phyloP scores from a whole-genome alignment of 1,139 yeast species.

The Diutina siamensis region DNA sequence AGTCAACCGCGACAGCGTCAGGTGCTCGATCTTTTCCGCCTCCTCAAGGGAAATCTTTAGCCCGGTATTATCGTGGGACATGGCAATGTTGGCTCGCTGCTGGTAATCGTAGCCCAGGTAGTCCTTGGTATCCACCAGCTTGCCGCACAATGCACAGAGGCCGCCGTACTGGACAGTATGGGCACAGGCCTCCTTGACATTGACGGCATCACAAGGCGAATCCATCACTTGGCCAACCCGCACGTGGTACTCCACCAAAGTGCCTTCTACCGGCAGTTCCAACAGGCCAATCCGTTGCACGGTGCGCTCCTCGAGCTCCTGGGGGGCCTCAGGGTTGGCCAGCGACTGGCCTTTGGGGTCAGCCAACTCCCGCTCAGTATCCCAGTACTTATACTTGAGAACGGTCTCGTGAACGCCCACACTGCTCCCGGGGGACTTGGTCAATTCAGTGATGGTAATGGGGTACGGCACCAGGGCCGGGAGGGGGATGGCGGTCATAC shows the following conservation, averaged over 20 bases:
- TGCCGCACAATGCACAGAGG: conserved; percentile 88
- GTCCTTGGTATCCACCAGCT: conserved; percentile 69
- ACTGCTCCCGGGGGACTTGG: conserved; percentile 31
- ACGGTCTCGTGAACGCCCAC: conserved; percentile 45
- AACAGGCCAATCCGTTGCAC: conserved; percentile 59
- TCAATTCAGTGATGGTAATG: conserved; percentile 46
- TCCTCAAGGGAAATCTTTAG: conserved; percentile 75
- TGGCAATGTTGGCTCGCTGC: conserved; percentile 73
- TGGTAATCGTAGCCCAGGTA: conserved; percentile 63
- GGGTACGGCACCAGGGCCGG: conserved; percentile 62
- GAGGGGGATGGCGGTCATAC: conserved; percentile 22
- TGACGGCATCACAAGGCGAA: conserved; percentile 36
- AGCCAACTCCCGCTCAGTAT: conserved; percentile 41
- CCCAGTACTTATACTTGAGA: conserved; percentile 57
- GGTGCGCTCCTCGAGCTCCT: conserved; percentile 28
- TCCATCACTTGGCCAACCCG: conserved; percentile 49
- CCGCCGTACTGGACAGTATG: conserved; percentile 97
- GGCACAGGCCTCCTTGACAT: conserved; percentile 71
- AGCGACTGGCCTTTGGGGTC: background rate
- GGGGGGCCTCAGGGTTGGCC: conserved; percentile 31
- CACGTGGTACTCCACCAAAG: conserved; percentile 39
- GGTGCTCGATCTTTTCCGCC: conserved; percentile 73
- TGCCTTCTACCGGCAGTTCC: conserved; percentile 79
- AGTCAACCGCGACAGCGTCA: conserved; percentile 49
- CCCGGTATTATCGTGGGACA: conserved; percentile 87